phyloP scores from a whole-genome alignment of 1,284 basidiomycete species.

The Neolentinus lepideus region DNA sequence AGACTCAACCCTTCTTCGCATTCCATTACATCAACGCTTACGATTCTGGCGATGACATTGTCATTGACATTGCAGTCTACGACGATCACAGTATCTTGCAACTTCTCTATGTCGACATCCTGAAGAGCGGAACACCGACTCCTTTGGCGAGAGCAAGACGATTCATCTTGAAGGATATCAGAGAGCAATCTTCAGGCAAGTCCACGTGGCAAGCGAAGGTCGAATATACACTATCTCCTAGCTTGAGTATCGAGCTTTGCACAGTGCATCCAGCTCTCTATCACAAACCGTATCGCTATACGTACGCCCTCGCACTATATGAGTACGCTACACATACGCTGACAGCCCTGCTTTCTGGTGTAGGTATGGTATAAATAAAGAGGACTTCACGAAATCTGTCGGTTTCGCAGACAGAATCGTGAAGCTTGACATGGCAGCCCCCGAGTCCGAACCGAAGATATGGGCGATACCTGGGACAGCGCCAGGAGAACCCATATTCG shows the following conservation, averaged over 20 bases:
- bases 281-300: conserved; percentile 24
- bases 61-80: conserved; percentile 29
- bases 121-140: conserved; percentile 8
- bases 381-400: conserved; percentile 13
- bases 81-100: conserved; percentile 23
- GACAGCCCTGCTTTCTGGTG: background rate
- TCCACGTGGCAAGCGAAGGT: conserved; percentile 7
- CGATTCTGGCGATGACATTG: conserved; percentile 22
- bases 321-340: background rate
- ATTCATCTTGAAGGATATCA: conserved; percentile 11
- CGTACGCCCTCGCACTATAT: conserved; percentile 12
- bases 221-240: conserved; percentile 10
- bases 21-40: conserved; percentile 31
- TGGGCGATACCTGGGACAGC: conserved; percentile 22
- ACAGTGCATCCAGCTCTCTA: conserved; percentile 21
- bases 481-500: conserved; percentile 29
- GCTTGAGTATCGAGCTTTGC: conserved; percentile 24
- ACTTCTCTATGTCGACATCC: conserved; percentile 19
- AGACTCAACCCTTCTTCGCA: conserved; percentile 29
- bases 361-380: conserved; percentile 15
- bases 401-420: conserved; percentile 26
- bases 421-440: conserved; percentile 23
- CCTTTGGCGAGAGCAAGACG: conserved; percentile 13
- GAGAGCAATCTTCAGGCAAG: background rate
- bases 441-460: conserved; percentile 11